These are phyloP conservation scores for Calonectria henricotiae DNA, from an alignment of 2,329 filamentous ascomycete genomes.

Conservation along the genomic window DNA sequence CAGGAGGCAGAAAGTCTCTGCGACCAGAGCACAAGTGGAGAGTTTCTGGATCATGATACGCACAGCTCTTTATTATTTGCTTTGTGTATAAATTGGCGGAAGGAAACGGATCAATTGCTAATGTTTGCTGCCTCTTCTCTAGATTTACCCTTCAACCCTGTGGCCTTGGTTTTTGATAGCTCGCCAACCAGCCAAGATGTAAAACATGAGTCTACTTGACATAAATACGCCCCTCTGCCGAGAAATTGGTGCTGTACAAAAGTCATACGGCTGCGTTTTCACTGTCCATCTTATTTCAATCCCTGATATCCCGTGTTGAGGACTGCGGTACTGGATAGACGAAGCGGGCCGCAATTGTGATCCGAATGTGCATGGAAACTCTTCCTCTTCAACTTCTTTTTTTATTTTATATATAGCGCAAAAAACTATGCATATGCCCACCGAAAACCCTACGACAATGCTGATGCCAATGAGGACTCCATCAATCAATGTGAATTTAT, in stretches of 20 bases:
- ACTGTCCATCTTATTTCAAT: too few relatives aligned
- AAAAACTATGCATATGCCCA: too few relatives aligned
- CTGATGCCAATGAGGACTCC: too few relatives aligned
- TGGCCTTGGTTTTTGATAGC: not conserved
- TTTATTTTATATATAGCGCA: too few relatives aligned
- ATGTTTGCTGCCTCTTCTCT: slow-evolving; percentile 7
- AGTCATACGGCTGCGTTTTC: not conserved
- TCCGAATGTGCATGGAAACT: too few relatives aligned
- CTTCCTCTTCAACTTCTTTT: too few relatives aligned
- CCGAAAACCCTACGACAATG: too few relatives aligned
- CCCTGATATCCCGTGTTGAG: too few relatives aligned
- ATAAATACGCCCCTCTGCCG: not conserved
- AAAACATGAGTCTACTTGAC: not conserved
- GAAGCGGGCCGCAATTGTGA: too few relatives aligned
- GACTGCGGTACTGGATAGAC: too few relatives aligned
- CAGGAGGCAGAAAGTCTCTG: slow-evolving; percentile 26
- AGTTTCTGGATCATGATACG: slow-evolving; percentile 13
- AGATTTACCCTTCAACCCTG: not conserved
- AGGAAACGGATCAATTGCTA: slow-evolving; percentile 2
- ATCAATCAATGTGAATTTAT: too few relatives aligned
- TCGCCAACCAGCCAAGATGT: not conserved
- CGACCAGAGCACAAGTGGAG: not conserved
- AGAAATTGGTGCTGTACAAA: not conserved
- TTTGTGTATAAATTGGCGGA: too few relatives aligned
- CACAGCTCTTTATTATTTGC: not conserved